A percentile compares a stretch with the other conserved stretches of the same genome.
Evolutionary conservation across 768 basidiomycete species (phyloP).

Genomic region (Naematelia encephala): DNA sequence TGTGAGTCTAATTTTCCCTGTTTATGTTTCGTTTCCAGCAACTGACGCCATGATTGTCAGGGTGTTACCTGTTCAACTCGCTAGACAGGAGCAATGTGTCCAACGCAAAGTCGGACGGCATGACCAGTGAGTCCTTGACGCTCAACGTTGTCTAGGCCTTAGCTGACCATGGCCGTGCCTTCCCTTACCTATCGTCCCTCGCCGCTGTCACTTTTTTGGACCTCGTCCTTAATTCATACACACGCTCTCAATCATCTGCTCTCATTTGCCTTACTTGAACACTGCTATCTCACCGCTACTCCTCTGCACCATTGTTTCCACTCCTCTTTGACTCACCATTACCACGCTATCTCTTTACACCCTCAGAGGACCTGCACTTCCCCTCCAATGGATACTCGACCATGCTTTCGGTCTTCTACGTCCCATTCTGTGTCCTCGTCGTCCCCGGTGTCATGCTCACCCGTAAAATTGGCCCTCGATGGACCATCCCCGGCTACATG

Average conservation of each 20-base stretch:
- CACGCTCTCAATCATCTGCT: no score
- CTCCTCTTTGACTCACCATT: not conserved
- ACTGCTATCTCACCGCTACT: no score
- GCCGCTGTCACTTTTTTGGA: no score
- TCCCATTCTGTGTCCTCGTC: constrained; percentile 20
- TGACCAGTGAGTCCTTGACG: constrained; percentile 14
- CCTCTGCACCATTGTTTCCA: no score
- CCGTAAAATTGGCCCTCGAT: constrained; percentile 25
- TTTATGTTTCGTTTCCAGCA: not conserved
- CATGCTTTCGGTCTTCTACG: constrained; percentile 28
- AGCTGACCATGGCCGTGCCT: constrained; percentile 4
- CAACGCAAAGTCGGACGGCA: constrained; percentile 31
- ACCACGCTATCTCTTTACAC: no score
- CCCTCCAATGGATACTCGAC: constrained; percentile 22
- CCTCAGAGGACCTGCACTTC: constrained; percentile 26
- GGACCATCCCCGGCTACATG: constrained; percentile 30
- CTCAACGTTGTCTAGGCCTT: not conserved
- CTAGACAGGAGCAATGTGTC: constrained; percentile 20
- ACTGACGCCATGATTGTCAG: not conserved
- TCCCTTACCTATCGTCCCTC: no score
- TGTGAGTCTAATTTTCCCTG: not conserved
- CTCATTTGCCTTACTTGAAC: not conserved
- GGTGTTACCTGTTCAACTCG: constrained; percentile 20
- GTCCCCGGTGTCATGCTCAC: constrained; percentile 26
- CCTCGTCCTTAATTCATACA: no score